Evolutionary conservation across 1,139 yeast species (phyloP).

Genomic region (Candida sanyaensis): DNA sequence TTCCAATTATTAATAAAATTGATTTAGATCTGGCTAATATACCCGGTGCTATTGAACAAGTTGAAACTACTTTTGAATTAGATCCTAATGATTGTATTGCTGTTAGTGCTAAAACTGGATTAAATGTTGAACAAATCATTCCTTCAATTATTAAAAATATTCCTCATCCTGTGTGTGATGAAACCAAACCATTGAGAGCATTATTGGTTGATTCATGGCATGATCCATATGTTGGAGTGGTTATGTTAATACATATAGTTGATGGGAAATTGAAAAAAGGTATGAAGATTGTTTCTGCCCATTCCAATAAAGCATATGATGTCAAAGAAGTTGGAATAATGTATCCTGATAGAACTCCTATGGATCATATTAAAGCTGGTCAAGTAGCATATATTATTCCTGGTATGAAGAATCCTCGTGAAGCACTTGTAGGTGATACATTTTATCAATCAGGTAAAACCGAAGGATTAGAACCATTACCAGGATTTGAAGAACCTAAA

Average conservation of each 20-base stretch:
- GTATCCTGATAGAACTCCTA: slow-evolving; percentile 82
- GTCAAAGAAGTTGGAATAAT: slow-evolving; percentile 92
- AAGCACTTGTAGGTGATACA: slow-evolving; percentile 93
- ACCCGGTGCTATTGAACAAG: slow-evolving; percentile 77
- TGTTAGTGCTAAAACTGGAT: slow-evolving; percentile 91
- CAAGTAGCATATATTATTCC: slow-evolving; percentile 94
- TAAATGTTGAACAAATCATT: slow-evolving; percentile 70
- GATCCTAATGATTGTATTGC: slow-evolving; percentile 74
- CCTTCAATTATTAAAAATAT: slow-evolving; percentile 80
- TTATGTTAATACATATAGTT: slow-evolving; percentile 77
- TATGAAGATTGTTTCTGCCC: slow-evolving; percentile 74
- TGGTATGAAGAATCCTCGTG: slow-evolving; percentile 87
- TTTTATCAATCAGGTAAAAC: slow-evolving; percentile 67
- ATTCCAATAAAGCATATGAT: slow-evolving; percentile 74
- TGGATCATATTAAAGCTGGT: slow-evolving; percentile 71
- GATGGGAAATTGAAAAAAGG: slow-evolving; percentile 82
- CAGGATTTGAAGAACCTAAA: slow-evolving; percentile 95
- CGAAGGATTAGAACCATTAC: slow-evolving; percentile 69
- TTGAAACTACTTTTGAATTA: slow-evolving; percentile 80
- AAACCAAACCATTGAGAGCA: slow-evolving; percentile 63
- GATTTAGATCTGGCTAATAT: slow-evolving; percentile 90
- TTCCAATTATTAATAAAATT: slow-evolving; percentile 91
- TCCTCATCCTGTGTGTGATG: slow-evolving; percentile 67
- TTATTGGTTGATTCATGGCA: slow-evolving; percentile 96
- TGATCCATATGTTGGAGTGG: slow-evolving; percentile 92